Conservation (phyloP, 495 filamentous ascomycete genomes). For the Penicillium verhagenii region DNA sequence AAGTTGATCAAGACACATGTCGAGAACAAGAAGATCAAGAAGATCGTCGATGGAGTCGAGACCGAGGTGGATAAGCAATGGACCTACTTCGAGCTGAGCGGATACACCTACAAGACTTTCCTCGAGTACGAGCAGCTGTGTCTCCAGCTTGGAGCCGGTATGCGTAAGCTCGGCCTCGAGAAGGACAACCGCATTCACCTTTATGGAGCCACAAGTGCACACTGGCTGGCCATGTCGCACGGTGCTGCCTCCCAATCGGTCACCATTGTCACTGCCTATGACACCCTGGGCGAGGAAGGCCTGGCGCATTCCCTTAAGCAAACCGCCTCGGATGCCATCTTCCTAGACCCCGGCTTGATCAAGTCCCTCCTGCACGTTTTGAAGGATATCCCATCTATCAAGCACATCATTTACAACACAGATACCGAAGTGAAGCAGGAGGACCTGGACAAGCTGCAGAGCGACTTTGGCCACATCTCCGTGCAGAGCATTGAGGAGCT, state of each 20-base stretch:
- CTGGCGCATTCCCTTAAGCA: constrained; percentile 88
- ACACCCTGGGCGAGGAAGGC: constrained; percentile 93
- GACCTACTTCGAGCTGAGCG: constrained; percentile 91
- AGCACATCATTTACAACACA: constrained; percentile 87
- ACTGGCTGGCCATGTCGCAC: constrained; percentile 79
- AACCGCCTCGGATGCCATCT: constrained; percentile 83
- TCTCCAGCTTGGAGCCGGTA: constrained; percentile 70
- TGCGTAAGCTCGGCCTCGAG: constrained; percentile 75
- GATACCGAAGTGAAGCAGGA: constrained; percentile 71
- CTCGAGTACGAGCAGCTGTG: constrained; percentile 80
- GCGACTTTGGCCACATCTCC: constrained; percentile 63
- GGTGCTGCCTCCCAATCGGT: constrained; percentile 85
- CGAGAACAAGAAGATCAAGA: constrained; percentile 97
- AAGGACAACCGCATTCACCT: constrained; percentile 78
- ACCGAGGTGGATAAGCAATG: constrained; percentile 91
- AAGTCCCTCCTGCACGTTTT: constrained; percentile 78
- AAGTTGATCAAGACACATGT: constrained; percentile 80
- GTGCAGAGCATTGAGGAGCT: constrained; percentile 86
- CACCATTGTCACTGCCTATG: constrained; percentile 95
- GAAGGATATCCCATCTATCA: constrained; percentile 73
- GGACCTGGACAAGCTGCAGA: constrained; percentile 77
- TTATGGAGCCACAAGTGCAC: constrained; percentile 81
- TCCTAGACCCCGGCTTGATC: constrained; percentile 83
- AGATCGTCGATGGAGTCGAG: constrained; percentile 87
- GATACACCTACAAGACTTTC: constrained; percentile 84